A percentile compares a stretch with the other conserved stretches of the same genome.
Evolutionary conservation across 148 eudicot species (phyloP).

Genomic region (Cornus suecica): DNA sequence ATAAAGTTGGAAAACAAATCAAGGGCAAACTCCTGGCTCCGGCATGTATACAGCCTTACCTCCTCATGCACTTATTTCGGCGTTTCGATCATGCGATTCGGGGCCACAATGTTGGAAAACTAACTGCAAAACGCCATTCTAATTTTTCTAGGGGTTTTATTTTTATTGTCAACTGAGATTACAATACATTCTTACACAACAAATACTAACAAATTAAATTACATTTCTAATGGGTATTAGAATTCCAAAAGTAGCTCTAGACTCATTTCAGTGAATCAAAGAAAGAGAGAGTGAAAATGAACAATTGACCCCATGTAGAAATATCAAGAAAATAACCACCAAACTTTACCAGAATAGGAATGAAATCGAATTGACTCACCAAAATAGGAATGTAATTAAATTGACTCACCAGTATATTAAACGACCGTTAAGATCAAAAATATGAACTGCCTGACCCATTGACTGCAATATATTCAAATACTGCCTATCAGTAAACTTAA

Average conservation of each 20-base stretch:
- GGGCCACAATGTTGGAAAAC: no score
- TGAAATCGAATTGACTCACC: conserved; percentile 31
- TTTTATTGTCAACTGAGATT: not conserved
- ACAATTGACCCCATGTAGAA: not conserved
- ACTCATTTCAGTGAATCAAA: not conserved
- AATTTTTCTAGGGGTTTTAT: not conserved
- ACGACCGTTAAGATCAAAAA: conserved; percentile 47
- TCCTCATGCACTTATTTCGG: no score
- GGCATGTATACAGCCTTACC: no score
- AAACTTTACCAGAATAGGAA: not conserved
- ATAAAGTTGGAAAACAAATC: no score
- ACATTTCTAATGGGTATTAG: not conserved
- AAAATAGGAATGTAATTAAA: conserved; percentile 4
- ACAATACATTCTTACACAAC: not conserved
- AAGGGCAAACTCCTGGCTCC: no score
- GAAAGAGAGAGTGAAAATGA: not conserved
- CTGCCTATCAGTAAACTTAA: conserved; percentile 63
- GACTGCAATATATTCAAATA: conserved; percentile 83
- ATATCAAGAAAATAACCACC: not conserved
- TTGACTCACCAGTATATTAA: conserved; percentile 71
- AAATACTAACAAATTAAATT: not conserved
- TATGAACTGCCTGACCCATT: conserved; percentile 93
- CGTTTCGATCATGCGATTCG: no score
- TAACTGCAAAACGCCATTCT: not conserved
- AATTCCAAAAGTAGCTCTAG: not conserved